These are phyloP conservation scores for Alternaria sp. DNA, from an alignment of 2,329 filamentous ascomycete species.

Conservation along the genomic window DNA sequence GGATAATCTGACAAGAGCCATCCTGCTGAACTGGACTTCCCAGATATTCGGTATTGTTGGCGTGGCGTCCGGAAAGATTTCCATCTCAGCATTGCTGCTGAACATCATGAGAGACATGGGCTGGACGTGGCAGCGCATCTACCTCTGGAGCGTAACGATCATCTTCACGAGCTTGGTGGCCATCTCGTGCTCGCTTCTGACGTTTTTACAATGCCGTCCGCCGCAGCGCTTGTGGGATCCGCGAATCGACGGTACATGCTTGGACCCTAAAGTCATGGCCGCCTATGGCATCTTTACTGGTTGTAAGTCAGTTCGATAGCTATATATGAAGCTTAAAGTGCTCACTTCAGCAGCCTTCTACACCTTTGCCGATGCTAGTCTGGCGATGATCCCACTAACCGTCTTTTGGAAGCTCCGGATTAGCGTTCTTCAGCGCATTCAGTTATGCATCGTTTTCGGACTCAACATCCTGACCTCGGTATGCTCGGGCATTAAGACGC, in stretches of 20 bases:
- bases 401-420: not conserved
- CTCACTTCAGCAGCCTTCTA: not conserved
- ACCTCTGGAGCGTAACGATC: not conserved
- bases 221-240: not conserved
- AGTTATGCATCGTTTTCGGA: not conserved
- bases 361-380: not conserved
- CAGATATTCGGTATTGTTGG: not conserved
- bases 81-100: not conserved
- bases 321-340: not conserved
- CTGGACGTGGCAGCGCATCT: not conserved
- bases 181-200: not conserved
- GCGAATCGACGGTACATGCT: not conserved
- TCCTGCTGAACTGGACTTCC: not conserved
- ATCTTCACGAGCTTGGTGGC: not conserved
- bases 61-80: not conserved
- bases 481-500: not conserved
- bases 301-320: not conserved
- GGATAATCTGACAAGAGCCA: not conserved
- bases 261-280: not conserved
- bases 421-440: not conserved
- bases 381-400: not conserved
- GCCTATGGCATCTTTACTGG: not conserved
- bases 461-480: not conserved
- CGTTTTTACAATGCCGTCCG: not conserved
- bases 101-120: not conserved